These are phyloP conservation scores for Endotrypanum monterogeii DNA, from an alignment of 208 protist species.

Conservation along the genomic window DNA sequence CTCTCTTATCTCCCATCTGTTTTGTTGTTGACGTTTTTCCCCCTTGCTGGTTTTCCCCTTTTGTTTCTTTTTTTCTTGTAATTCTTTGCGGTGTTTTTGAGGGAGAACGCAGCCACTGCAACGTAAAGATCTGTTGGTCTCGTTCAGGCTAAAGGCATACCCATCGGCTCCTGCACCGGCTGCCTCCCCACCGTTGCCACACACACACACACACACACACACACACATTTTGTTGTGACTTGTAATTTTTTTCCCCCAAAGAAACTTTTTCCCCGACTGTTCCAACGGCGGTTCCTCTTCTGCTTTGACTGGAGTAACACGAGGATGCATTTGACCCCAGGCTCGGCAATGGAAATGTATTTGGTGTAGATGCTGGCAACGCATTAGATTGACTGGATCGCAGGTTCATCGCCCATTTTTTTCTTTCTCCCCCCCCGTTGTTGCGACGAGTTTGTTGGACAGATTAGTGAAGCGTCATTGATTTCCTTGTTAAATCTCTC, in stretches of 20 bases:
- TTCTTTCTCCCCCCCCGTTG: background rate
- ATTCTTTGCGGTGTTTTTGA: background rate
- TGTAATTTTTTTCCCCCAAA: background rate
- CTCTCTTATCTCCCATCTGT: background rate
- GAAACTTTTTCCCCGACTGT: background rate
- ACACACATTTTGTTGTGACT: background rate
- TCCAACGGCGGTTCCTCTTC: background rate
- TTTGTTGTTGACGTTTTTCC: conserved; percentile 8
- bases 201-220: too few relatives aligned
- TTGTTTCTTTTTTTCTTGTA: conserved; percentile 7
- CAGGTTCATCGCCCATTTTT: background rate
- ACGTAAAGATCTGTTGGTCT: background rate
- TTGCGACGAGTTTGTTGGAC: background rate
- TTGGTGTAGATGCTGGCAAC: background rate
- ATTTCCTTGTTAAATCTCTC: background rate
- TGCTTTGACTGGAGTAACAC: background rate
- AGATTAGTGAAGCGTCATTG: too few relatives aligned
- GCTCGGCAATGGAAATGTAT: too few relatives aligned
- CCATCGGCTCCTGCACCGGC: background rate
- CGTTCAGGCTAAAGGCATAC: background rate
- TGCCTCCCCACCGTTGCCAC: background rate
- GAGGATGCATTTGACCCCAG: background rate
- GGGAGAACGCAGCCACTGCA: background rate
- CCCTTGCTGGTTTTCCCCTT: background rate
- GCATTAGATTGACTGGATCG: background rate